phyloP scores from a whole-genome alignment of 768 basidiomycete species.

The Kwoniella mangroviensis region DNA sequence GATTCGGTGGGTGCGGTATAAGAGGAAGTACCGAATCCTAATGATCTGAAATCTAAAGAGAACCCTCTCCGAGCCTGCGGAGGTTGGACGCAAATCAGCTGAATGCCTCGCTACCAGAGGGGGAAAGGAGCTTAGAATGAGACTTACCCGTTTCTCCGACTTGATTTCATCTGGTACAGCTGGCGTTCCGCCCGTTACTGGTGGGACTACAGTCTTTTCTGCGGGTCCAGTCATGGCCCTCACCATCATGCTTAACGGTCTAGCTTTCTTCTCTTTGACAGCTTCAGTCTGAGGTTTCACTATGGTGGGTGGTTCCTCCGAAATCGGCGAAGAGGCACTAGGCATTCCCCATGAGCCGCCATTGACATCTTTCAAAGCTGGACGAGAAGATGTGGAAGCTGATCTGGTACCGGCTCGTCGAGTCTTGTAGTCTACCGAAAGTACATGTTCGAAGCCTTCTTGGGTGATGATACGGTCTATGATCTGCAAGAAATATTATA shows the following conservation, averaged over 20 bases:
- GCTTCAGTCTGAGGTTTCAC: not conserved
- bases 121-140: slow-evolving; percentile 1
- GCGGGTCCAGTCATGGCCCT: slow-evolving; percentile 31
- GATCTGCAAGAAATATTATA: slow-evolving; percentile 61
- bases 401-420: slow-evolving; percentile 32
- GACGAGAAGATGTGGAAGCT: not conserved
- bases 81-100: not conserved
- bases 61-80: slow-evolving; percentile 49
- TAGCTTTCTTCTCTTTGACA: slow-evolving; percentile 32
- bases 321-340: not conserved
- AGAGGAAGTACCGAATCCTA: slow-evolving; percentile 44
- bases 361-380: slow-evolving; percentile 18
- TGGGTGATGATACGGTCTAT: slow-evolving; percentile 95
- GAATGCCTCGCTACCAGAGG: too few species aligned
- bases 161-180: slow-evolving; percentile 30
- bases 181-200: not conserved
- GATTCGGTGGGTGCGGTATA: slow-evolving; percentile 6
- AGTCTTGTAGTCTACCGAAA: slow-evolving; percentile 75
- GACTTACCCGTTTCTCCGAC: slow-evolving; percentile 46
- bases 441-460: slow-evolving; percentile 92
- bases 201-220: slow-evolving; percentile 2
- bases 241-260: slow-evolving; percentile 53
- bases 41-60: slow-evolving; percentile 53
- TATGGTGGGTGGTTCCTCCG: slow-evolving; percentile 7
- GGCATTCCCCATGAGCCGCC: not conserved